Evolutionary conservation across 352 stramenopile genomes (phyloP).

Genomic region (Elongisporangium anandrum): DNA sequence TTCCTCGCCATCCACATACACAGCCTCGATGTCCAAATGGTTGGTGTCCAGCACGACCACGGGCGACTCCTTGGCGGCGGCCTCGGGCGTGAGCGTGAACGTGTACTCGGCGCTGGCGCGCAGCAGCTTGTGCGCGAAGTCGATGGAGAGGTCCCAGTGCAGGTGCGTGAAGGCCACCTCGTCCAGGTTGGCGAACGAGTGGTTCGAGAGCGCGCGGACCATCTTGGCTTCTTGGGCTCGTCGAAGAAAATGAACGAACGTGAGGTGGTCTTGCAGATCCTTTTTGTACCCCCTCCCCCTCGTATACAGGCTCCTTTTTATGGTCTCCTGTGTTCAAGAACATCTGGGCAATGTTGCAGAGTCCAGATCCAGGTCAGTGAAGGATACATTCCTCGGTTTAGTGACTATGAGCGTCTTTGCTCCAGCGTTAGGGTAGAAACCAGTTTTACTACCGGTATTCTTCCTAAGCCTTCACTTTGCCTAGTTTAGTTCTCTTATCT

Average conservation of each 20-base stretch:
- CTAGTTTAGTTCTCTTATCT: too few species aligned
- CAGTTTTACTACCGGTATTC: too few species aligned
- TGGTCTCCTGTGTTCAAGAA: not conserved
- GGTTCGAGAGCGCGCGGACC: conserved; percentile 24
- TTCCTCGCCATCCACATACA: conserved; percentile 40
- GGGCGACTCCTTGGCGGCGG: conserved; percentile 5
- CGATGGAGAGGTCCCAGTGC: conserved; percentile 79
- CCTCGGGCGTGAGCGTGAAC: conserved; percentile 35
- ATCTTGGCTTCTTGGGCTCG: not conserved
- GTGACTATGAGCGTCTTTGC: not conserved
- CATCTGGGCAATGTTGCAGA: not conserved
- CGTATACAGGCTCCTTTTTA: not conserved
- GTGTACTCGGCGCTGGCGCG: conserved; percentile 81
- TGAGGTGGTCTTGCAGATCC: not conserved
- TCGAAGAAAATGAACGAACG: not conserved
- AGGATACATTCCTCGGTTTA: not conserved
- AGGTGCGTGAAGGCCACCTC: conserved; percentile 83
- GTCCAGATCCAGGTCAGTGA: not conserved
- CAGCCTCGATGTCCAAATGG: conserved; percentile 62
- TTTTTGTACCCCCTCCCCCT: not conserved
- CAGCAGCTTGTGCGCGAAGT: conserved; percentile 80
- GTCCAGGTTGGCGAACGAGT: conserved; percentile 87
- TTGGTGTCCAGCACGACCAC: conserved; percentile 85
- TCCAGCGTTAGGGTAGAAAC: too few species aligned
- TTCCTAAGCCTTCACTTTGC: too few species aligned